Evolutionary conservation across 2,329 filamentous ascomycete species (phyloP).

Genomic region (Gaeumannomyces sp.): DNA sequence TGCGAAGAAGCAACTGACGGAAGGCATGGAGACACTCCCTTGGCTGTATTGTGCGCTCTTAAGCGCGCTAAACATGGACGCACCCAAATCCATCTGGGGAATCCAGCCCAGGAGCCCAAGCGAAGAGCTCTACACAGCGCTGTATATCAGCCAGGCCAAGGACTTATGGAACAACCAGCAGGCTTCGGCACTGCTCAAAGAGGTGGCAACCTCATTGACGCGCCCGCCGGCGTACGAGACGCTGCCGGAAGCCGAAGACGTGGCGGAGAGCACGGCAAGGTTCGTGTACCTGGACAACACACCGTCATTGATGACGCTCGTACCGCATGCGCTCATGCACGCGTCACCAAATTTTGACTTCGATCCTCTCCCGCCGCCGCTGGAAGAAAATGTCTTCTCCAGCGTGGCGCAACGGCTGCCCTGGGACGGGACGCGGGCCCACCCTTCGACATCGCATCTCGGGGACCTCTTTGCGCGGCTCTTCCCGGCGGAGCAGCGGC

Average conservation of each 20-base stretch:
- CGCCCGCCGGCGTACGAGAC: constrained; percentile 21
- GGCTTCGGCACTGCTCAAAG: constrained; percentile 60
- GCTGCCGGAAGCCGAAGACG: constrained; percentile 31
- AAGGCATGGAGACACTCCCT: constrained; percentile 67
- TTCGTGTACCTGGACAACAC: constrained; percentile 75
- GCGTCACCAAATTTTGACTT: constrained; percentile 66
- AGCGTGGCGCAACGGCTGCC: constrained; percentile 34
- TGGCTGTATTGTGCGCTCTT: constrained; percentile 82
- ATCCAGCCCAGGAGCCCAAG: constrained; percentile 58
- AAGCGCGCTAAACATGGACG: constrained; percentile 69
- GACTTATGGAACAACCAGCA: constrained; percentile 82
- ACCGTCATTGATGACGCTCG: constrained; percentile 60
- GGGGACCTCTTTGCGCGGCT: neutral
- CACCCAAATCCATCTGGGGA: constrained; percentile 80
- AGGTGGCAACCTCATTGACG: constrained; percentile 41
- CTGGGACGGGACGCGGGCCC: constrained; percentile 26
- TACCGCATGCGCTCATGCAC: constrained; percentile 60
- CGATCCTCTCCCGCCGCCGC: constrained; percentile 71
- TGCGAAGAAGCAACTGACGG: constrained; percentile 57
- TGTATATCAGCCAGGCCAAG: constrained; percentile 72
- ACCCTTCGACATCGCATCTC: constrained; percentile 13
- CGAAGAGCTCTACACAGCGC: constrained; percentile 63
- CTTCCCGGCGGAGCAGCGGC: constrained; percentile 10
- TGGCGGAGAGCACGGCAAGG: constrained; percentile 53
- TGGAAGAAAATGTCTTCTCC: constrained; percentile 47